Evolutionary conservation across 2,329 filamentous ascomycete species (phyloP).

Genomic region (Sodiomyces alkalinus): DNA sequence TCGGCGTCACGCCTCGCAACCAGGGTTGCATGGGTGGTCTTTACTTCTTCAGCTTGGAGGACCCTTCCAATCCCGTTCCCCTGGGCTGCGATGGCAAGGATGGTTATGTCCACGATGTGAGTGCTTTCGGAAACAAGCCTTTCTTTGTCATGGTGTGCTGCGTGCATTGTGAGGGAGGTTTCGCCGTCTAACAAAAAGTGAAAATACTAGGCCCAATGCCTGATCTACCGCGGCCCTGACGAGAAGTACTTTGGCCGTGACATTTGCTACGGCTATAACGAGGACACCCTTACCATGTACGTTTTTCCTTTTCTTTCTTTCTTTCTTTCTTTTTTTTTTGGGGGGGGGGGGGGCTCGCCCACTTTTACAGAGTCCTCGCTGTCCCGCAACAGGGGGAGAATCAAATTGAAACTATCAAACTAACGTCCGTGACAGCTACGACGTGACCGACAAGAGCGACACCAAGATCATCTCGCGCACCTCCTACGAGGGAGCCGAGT

Average conservation of each 20-base stretch:
- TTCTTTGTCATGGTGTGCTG: too few relatives aligned
- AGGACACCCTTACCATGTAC: conserved; percentile 29
- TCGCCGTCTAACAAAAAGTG: too few relatives aligned
- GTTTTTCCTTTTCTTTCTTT: background rate
- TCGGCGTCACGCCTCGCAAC: conserved; percentile 19
- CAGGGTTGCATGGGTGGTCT: conserved; percentile 28
- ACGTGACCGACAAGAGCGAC: conserved; percentile 30
- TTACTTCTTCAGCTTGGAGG: conserved; percentile 37
- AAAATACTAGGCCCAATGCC: conserved; percentile 30
- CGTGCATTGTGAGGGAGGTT: too few relatives aligned
- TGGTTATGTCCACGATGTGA: conserved; percentile 32
- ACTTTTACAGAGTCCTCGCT: too few relatives aligned
- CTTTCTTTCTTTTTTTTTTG: too few relatives aligned
- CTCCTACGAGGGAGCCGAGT: conserved; percentile 32
- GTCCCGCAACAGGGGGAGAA: too few relatives aligned
- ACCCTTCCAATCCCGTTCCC: conserved; percentile 31
- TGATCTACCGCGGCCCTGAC: conserved; percentile 33
- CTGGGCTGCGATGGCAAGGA: conserved; percentile 29
- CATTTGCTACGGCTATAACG: conserved; percentile 38
- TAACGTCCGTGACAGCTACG: too few relatives aligned
- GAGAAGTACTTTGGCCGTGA: conserved; percentile 25
- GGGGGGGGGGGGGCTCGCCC: too few relatives aligned
- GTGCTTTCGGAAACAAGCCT: conserved; percentile 29
- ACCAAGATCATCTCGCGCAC: conserved; percentile 31
- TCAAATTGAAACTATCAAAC: too few relatives aligned